phyloP scores from a whole-genome alignment of 441 rosid species.

The Croton laevigatus region DNA sequence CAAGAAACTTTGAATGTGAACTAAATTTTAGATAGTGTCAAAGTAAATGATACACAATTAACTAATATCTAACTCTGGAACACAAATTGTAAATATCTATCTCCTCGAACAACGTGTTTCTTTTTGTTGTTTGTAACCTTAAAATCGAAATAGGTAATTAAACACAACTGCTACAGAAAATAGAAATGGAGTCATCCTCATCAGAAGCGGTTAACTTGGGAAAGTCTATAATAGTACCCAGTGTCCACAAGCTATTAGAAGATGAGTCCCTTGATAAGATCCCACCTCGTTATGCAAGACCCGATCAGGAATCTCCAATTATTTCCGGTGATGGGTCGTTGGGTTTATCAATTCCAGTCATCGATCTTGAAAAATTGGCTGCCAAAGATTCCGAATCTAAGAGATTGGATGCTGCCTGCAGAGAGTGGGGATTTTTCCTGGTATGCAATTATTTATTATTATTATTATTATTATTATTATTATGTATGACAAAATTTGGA shows the following conservation, averaged over 20 bases:
- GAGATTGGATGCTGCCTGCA: constrained; percentile 11
- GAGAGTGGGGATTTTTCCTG: constrained; percentile 21
- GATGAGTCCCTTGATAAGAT: neutral
- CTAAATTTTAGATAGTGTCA: too few species aligned
- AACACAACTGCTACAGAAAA: too few species aligned
- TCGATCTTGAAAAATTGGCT: constrained; percentile 7
- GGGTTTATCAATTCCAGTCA: constrained; percentile 5
- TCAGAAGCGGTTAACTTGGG: neutral
- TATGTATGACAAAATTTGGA: neutral
- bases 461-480: neutral
- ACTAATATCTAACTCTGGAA: too few species aligned
- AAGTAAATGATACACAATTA: too few species aligned
- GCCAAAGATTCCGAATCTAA: neutral
- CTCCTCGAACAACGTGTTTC: too few species aligned
- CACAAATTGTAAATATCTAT: too few species aligned
- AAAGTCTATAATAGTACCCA: constrained; percentile 8
- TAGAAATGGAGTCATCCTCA: constrained; percentile 13
- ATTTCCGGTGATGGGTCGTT: neutral
- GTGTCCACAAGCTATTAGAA: constrained; percentile 13
- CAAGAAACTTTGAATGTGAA: too few species aligned
- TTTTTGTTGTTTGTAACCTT: too few species aligned
- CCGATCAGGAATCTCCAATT: neutral
- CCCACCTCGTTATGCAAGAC: constrained; percentile 13
- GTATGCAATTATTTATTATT: neutral
- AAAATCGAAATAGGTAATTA: too few species aligned